A percentile compares a stretch with the other conserved stretches of the same genome.
These are phyloP conservation scores for Sarocladium kiliense DNA, from an alignment of 2,329 filamentous ascomycete genomes.

Conservation along the genomic window DNA sequence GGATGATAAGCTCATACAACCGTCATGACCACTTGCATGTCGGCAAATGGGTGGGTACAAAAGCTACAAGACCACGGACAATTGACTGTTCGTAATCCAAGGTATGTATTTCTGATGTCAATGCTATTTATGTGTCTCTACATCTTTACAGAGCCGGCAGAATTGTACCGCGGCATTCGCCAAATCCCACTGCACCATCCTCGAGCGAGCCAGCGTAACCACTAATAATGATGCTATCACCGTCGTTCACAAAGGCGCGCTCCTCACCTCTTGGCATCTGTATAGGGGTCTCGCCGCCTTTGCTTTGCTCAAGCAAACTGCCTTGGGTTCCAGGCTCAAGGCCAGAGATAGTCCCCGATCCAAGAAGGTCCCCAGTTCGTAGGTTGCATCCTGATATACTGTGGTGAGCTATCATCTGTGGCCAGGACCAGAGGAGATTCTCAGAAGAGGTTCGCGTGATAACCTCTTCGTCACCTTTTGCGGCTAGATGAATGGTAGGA, in stretches of 20 bases:
- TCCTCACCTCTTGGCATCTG: constrained; percentile 59
- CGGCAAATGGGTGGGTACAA: no score
- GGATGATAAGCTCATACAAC: no score
- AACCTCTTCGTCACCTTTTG: constrained; percentile 8
- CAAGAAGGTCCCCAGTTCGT: constrained; percentile 64
- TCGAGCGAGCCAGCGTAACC: constrained; percentile 47
- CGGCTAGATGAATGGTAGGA: background rate
- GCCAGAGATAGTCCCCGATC: constrained; percentile 41
- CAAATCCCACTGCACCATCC: no score
- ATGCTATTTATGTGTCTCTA: no score
- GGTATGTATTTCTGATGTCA: no score
- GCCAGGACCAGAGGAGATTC: constrained; percentile 64
- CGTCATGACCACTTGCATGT: no score
- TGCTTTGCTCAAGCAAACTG: constrained; percentile 66
- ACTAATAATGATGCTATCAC: constrained; percentile 62
- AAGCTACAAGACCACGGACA: no score
- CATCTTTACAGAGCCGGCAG: background rate
- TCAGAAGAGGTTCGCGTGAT: constrained; percentile 14
- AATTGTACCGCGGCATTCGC: background rate
- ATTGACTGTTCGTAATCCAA: no score
- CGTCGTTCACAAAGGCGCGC: constrained; percentile 68
- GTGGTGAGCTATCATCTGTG: constrained; percentile 75
- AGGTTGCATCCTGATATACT: constrained; percentile 66
- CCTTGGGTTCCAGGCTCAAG: constrained; percentile 59
- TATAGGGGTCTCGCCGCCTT: constrained; percentile 61